Conservation (phyloP, 108 stramenopile genomes). For the Skeletonema menzelii region DNA sequence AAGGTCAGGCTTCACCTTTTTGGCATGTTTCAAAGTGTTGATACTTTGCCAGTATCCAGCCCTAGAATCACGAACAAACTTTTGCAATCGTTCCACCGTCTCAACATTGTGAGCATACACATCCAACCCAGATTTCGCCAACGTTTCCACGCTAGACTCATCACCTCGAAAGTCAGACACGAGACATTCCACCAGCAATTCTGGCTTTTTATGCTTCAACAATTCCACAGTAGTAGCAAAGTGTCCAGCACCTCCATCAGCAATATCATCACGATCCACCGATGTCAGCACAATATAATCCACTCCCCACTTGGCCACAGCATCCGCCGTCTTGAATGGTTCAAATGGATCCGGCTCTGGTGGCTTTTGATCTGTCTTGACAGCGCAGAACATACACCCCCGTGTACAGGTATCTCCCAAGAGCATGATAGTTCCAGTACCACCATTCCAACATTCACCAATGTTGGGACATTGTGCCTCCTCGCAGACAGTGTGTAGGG, state of each 20-base stretch:
- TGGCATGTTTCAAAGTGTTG: conserved; percentile 86
- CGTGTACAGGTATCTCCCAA: conserved; percentile 98
- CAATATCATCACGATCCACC: conserved; percentile 96
- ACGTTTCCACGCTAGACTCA: conserved; percentile 59
- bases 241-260: conserved; percentile 94
- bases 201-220: conserved; percentile 89
- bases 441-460: conserved; percentile 99
- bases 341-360: conserved; percentile 96
- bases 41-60: conserved; percentile 95
- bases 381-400: conserved; percentile 98
- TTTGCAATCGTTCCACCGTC: conserved; percentile 94
- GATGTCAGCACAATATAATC: conserved; percentile 98
- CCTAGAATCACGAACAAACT: conserved; percentile 89
- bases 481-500: conserved; percentile 96
- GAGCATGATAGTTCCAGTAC: conserved; percentile 99
- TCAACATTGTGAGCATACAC: conserved; percentile 99
- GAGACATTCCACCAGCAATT: conserved; percentile 94
- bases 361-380: conserved; percentile 91
- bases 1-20: conserved; percentile 70
- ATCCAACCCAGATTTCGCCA: conserved; percentile 95
- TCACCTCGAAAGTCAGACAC: conserved; percentile 97
- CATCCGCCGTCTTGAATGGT: conserved; percentile 93
- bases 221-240: conserved; percentile 93
- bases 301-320: conserved; percentile 94
- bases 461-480: conserved; percentile 99